Evolutionary conservation across 2,329 filamentous ascomycete species (phyloP).

Genomic region (Claviceps fusiformis): DNA sequence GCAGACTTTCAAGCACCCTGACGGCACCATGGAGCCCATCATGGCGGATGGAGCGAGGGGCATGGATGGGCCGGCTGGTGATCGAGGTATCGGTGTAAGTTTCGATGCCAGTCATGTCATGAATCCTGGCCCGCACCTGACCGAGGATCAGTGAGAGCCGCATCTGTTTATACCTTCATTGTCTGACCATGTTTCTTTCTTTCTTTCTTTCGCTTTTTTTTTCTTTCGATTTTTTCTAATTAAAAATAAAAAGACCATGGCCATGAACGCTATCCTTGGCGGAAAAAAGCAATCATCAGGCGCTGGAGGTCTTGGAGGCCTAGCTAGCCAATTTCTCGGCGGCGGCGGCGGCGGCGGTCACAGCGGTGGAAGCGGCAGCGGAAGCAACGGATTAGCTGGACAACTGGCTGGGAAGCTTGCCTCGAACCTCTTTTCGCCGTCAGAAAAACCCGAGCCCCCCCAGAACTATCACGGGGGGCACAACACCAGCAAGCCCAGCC

Average conservation of each 20-base stretch:
- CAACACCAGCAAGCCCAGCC: constrained; percentile 21
- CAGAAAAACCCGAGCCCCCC: constrained; percentile 30
- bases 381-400: constrained; percentile 28
- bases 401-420: constrained; percentile 45
- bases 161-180: background rate
- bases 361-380: constrained; percentile 21
- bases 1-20: constrained; percentile 46
- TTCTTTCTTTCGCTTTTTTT: no score
- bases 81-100: constrained; percentile 53
- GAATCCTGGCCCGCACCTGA: background rate
- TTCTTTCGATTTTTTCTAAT: no score
- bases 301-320: constrained; percentile 12
- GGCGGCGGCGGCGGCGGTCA: constrained; percentile 18
- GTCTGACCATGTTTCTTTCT: background rate
- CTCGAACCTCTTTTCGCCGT: constrained; percentile 38
- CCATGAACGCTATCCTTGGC: constrained; percentile 44
- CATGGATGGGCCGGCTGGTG: constrained; percentile 37
- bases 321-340: constrained; percentile 10
- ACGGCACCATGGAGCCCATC: constrained; percentile 48
- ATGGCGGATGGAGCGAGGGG: constrained; percentile 38
- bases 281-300: constrained; percentile 24
- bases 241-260: constrained; percentile 46
- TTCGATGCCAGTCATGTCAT: background rate
- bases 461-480: constrained; percentile 38
- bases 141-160: background rate